Conservation (phyloP, 768 basidiomycete genomes). For the Hydnum rufescens region DNA sequence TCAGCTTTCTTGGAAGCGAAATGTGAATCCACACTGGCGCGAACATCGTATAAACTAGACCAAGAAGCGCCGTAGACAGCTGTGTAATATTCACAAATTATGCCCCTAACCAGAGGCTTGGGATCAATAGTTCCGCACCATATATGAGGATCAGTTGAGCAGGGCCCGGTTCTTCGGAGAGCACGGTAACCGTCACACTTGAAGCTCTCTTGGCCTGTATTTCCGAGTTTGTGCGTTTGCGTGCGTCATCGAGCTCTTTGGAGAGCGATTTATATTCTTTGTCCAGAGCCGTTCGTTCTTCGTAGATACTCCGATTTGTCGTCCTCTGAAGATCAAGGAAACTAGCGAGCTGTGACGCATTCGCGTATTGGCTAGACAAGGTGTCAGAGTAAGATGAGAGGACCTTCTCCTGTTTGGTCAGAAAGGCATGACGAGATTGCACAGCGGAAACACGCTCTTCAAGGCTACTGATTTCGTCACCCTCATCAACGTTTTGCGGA, state of each 20-base stretch:
- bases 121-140: not conserved
- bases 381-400: no score
- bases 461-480: not conserved
- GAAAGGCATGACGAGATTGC: not conserved
- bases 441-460: not conserved
- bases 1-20: not conserved
- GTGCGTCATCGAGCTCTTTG: not conserved
- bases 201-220: not conserved
- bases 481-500: no score
- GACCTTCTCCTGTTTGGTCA: no score
- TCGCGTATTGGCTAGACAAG: no score
- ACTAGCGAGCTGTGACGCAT: no score
- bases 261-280: no score
- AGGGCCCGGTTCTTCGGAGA: constrained; percentile 7
- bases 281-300: not conserved
- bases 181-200: constrained; percentile 5
- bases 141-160: constrained; percentile 9
- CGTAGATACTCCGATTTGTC: not conserved
- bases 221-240: not conserved
- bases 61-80: not conserved
- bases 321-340: no score
- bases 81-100: not conserved
- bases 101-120: no score
- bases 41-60: not conserved
- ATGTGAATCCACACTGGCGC: not conserved